Conservation (phyloP, 805 yeast species). For the Starmerella powellii region DNA sequence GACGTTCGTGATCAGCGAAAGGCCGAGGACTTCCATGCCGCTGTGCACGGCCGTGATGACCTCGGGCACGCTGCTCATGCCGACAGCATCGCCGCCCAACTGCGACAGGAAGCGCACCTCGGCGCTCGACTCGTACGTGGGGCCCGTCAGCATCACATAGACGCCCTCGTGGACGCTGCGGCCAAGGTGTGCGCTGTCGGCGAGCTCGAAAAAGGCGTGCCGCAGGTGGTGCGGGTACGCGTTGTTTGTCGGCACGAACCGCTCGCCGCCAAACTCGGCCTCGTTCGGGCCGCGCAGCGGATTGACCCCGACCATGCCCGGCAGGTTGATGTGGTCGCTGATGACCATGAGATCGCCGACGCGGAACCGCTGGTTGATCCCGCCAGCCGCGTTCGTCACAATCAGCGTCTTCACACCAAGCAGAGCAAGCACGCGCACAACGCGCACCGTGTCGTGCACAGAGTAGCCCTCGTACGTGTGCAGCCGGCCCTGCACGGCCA, state of each 20-base stretch:
- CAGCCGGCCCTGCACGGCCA: constrained; percentile 87
- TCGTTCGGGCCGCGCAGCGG: constrained; percentile 82
- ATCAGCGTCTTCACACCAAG: constrained; percentile 53
- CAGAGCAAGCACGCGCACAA: constrained; percentile 59
- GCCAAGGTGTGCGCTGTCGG: constrained; percentile 34
- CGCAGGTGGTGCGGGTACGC: constrained; percentile 74
- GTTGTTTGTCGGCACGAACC: constrained; percentile 79
- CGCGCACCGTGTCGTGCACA: constrained; percentile 73
- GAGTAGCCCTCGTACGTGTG: constrained; percentile 88
- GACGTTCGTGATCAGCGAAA: constrained; percentile 75
- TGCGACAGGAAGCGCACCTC: constrained; percentile 64
- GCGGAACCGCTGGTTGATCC: constrained; percentile 49
- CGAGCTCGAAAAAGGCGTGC: constrained; percentile 44
- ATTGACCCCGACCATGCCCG: constrained; percentile 81
- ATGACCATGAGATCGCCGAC: constrained; percentile 90
- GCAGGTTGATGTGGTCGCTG: constrained; percentile 77
- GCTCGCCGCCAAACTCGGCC: constrained; percentile 57
- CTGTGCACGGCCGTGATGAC: constrained; percentile 84
- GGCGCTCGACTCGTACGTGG: constrained; percentile 86
- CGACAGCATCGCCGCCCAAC: constrained; percentile 87
- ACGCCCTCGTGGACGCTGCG: constrained; percentile 77
- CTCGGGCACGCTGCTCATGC: constrained; percentile 97
- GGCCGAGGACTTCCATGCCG: constrained; percentile 69
- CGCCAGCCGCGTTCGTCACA: constrained; percentile 97
- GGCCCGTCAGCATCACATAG: constrained; percentile 78